These are phyloP conservation scores for Candolleomyces eurysporus DNA, from an alignment of 768 basidiomycete species.

Conservation along the genomic window DNA sequence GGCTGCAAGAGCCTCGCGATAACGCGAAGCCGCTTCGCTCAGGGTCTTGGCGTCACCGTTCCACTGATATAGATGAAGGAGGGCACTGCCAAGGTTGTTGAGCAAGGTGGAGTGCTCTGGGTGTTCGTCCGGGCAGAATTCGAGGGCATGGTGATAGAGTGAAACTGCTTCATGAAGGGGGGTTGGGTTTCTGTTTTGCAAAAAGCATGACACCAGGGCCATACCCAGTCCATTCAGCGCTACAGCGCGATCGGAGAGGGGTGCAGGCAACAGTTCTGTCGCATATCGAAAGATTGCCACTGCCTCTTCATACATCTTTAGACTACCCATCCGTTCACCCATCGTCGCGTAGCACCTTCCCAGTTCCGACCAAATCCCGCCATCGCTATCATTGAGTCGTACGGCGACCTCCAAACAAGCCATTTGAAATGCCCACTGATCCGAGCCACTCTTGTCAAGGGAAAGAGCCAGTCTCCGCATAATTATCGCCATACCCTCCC, in stretches of 20 bases:
- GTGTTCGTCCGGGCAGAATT: background rate
- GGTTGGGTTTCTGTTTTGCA: background rate
- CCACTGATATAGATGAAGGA: background rate
- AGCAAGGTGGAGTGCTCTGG: background rate
- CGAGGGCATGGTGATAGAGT: too few relatives aligned
- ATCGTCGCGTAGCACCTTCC: background rate
- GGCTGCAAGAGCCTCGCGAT: constrained; percentile 8
- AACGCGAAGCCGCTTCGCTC: constrained; percentile 7
- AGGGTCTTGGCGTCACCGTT: constrained; percentile 2
- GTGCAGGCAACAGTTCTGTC: background rate
- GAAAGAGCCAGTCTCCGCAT: background rate
- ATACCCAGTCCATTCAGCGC: background rate
- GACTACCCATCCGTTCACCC: too few relatives aligned
- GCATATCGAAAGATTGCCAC: too few relatives aligned
- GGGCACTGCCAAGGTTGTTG: background rate
- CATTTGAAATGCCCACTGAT: background rate
- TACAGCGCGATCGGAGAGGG: too few relatives aligned
- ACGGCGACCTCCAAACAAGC: background rate
- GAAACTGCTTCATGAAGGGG: background rate
- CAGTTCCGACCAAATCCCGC: background rate
- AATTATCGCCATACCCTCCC: background rate
- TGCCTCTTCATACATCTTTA: background rate
- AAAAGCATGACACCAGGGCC: too few relatives aligned
- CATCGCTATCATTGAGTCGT: background rate
- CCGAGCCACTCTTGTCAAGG: background rate